A percentile compares a stretch with the other conserved stretches of the same genome.
phyloP scores from a whole-genome alignment of 345 rosid species.

The Noccaea caerulescens region DNA sequence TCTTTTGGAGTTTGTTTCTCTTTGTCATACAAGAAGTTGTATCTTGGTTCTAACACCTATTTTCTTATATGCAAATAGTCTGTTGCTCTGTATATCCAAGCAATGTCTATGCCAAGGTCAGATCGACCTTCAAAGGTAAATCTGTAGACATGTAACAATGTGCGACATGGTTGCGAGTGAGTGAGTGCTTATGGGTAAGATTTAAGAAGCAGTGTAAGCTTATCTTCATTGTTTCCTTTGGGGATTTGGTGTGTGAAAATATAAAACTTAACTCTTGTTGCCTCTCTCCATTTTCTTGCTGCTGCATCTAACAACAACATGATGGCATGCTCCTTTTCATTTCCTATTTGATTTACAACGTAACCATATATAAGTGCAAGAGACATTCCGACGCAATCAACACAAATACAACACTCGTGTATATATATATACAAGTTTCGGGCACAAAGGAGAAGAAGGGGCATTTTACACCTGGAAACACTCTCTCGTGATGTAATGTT shows the following conservation, averaged over 20 bases:
- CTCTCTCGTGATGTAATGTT: conserved; percentile 8
- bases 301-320: not conserved
- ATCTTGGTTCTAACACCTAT: too few species aligned
- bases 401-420: not conserved
- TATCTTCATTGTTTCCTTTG: not conserved
- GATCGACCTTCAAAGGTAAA: not conserved
- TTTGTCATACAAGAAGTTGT: not conserved
- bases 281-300: not conserved
- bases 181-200: too few species aligned
- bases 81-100: not conserved
- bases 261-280: not conserved
- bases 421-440: too few species aligned
- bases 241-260: not conserved
- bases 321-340: not conserved
- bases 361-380: not conserved
- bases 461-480: conserved; percentile 21
- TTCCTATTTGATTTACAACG: not conserved
- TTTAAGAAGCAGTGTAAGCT: not conserved
- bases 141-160: not conserved
- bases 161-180: too few species aligned
- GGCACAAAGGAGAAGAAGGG: not conserved
- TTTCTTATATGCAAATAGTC: not conserved
- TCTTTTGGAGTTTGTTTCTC: not conserved
- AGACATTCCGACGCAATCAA: conserved; percentile 2
- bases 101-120: not conserved